A percentile compares a stretch with the other conserved stretches of the same genome.
phyloP scores from a whole-genome alignment of 75 land plant genomes.

The Picea sitchensis region DNA sequence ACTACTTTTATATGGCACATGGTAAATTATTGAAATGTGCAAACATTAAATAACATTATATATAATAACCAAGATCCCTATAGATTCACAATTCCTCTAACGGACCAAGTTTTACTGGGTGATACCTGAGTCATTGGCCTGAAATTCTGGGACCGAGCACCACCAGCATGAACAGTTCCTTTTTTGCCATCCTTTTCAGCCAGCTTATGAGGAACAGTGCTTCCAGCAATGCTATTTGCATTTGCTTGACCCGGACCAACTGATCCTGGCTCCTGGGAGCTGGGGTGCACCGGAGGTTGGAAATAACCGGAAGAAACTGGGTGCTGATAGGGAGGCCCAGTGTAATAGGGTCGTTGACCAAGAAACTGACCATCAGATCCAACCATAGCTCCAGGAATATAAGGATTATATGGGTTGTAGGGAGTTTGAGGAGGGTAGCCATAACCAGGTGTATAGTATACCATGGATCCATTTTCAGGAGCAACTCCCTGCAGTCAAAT shows the following conservation, averaged over 20 bases:
- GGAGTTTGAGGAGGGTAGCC: conserved; percentile 53
- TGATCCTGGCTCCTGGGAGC: conserved; percentile 22
- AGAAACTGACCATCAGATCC: conserved; percentile 41
- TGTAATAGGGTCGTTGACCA: conserved; percentile 34
- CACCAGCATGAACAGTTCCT: conserved; percentile 15
- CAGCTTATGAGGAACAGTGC: conserved; percentile 14
- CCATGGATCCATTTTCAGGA: conserved; percentile 47
- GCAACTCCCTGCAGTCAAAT: conserved; percentile 38
- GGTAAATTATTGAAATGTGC: neutral
- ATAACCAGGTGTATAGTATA: conserved; percentile 62
- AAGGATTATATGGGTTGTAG: conserved; percentile 62
- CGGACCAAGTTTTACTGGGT: conserved; percentile 42
- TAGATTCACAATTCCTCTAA: neutral
- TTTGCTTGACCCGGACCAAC: conserved; percentile 39
- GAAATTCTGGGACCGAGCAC: conserved; percentile 34
- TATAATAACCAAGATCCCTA: neutral
- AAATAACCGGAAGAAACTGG: conserved; percentile 37
- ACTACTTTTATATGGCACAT: too few species aligned
- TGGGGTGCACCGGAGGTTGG: conserved; percentile 31
- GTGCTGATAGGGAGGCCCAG: conserved; percentile 28
- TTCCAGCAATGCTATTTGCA: conserved; percentile 23
- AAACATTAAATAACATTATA: conserved; percentile 35
- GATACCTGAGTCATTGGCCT: conserved; percentile 33
- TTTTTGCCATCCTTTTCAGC: conserved; percentile 24
- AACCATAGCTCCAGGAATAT: conserved; percentile 55